Base-by-base conservation (phyloP, 148 eudicot species). In the Heliosperma pusillum region DNA sequence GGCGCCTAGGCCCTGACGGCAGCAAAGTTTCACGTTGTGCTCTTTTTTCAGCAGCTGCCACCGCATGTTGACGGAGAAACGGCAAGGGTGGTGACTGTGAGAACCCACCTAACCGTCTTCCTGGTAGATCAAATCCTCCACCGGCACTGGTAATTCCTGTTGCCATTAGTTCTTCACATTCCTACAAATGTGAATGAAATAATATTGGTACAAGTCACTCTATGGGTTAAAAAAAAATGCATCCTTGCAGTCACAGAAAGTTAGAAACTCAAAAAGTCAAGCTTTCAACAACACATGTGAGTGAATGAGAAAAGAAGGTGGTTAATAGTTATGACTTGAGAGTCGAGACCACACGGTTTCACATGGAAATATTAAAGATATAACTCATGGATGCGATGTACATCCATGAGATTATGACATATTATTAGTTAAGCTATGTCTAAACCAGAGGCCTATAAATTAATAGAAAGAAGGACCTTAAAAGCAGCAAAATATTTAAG, bases 31-130 rank as follows among this genome's bases (percentile, higher is more conserved):
- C 87, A 77, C 70, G 82, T 33, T 75, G 85, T 42, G 82, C 79
- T 80, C 98, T 86, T 76, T 85, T 87, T 85, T 94, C 83, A 62
- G 98, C 93, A 70, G 98, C 97, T 67, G 85, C 81, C 50, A 78
- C 42, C 57, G 92, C 85, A 76, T 86, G 81, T 76, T 86, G 78
- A 59, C 88, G 87, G 10, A 91, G 87, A 68, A 88, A 82, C 29
- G 97, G 88, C 73, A 87, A 81, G 64, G 93, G 84, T 60, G 83
- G 74, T 44, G 79, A 53, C 29, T 64, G 82, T 44, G 89, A 82
- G 76, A 77, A 82, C 58, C 98, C 98, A 47, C 93, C 97, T 77
- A 94, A 78, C 55, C 90, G 90, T 77, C 74, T 86, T 72, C 97
- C 97, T 10, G 87, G 91, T 72, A 88, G 81, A 89, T 91, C 93